Evolutionary conservation across 805 yeast genomes (phyloP).

Genomic region (Saccharomyces eubayanus): DNA sequence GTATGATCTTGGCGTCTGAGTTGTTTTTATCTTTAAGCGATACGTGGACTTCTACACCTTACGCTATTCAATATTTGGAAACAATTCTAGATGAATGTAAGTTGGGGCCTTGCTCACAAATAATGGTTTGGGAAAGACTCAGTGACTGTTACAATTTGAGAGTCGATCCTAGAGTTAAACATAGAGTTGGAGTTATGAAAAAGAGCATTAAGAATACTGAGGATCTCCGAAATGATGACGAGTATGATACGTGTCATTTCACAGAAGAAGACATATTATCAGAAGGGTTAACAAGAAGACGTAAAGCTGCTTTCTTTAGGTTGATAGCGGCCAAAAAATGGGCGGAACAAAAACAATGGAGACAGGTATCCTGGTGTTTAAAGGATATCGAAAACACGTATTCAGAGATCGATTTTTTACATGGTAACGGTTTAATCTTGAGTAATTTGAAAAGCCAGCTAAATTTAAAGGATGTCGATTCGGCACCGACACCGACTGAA

Average conservation of each 20-base stretch:
- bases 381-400: conserved; percentile 29
- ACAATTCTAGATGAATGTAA: conserved; percentile 41
- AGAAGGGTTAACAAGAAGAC: conserved; percentile 48
- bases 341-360: conserved; percentile 35
- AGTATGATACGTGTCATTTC: conserved; percentile 25
- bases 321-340: conserved; percentile 68
- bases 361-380: conserved; percentile 27
- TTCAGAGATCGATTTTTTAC: conserved; percentile 10
- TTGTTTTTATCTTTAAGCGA: conserved; percentile 43
- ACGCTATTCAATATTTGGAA: conserved; percentile 37
- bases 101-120: conserved; percentile 40
- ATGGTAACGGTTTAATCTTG: conserved; percentile 18
- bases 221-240: neutral
- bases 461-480: neutral
- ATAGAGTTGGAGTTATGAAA: conserved; percentile 15
- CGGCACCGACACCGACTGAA: neutral
- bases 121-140: conserved; percentile 45
- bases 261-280: conserved; percentile 30
- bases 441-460: conserved; percentile 12
- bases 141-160: conserved; percentile 43
- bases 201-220: conserved; percentile 4
- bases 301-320: conserved; percentile 75
- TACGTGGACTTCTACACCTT: conserved; percentile 36
- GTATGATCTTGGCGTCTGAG: conserved; percentile 61
- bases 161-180: conserved; percentile 32